Evolutionary conservation across 2,329 filamentous ascomycete species (phyloP).

Genomic region (Penicillium corylophilum): DNA sequence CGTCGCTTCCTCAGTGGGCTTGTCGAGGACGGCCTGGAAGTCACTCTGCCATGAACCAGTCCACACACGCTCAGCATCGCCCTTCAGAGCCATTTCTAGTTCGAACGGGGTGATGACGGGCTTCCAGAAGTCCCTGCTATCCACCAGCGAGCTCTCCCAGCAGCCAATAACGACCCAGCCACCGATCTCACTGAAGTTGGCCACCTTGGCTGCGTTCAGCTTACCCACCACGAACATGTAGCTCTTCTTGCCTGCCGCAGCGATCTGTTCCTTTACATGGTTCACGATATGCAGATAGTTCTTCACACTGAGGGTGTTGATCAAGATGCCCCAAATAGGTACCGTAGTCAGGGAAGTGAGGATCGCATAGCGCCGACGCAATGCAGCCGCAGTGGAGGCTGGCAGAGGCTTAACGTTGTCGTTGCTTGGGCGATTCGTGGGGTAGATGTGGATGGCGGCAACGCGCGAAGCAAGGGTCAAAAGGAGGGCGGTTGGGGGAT

Average conservation of each 20-base stretch:
- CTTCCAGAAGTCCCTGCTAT: constrained; percentile 83
- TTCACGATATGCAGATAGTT: constrained; percentile 84
- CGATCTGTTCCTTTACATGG: constrained; percentile 70
- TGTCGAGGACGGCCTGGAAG: constrained; percentile 67
- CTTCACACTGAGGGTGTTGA: constrained; percentile 89
- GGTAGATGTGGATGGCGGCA: constrained; percentile 73
- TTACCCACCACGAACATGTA: constrained; percentile 98
- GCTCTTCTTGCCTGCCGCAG: constrained; percentile 81
- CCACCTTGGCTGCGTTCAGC: constrained; percentile 90
- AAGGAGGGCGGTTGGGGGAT: constrained; percentile 77
- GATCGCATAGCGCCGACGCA: constrained; percentile 85
- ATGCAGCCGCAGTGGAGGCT: constrained; percentile 54
- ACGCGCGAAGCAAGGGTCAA: constrained; percentile 84
- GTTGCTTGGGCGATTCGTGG: constrained; percentile 48
- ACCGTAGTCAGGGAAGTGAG: constrained; percentile 76
- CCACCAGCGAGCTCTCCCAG: constrained; percentile 93
- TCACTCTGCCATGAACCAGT: constrained; percentile 85
- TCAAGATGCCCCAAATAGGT: constrained; percentile 86
- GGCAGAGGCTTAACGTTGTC: constrained; percentile 43
- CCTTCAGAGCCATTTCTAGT: constrained; percentile 71
- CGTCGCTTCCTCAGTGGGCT: constrained; percentile 22
- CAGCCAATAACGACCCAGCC: constrained; percentile 98
- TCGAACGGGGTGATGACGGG: constrained; percentile 96
- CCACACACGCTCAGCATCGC: constrained; percentile 77
- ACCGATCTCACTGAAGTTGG: constrained; percentile 92